phyloP scores from a whole-genome alignment of 176 grass and related monocot genomes.

The Phragmites australis region DNA sequence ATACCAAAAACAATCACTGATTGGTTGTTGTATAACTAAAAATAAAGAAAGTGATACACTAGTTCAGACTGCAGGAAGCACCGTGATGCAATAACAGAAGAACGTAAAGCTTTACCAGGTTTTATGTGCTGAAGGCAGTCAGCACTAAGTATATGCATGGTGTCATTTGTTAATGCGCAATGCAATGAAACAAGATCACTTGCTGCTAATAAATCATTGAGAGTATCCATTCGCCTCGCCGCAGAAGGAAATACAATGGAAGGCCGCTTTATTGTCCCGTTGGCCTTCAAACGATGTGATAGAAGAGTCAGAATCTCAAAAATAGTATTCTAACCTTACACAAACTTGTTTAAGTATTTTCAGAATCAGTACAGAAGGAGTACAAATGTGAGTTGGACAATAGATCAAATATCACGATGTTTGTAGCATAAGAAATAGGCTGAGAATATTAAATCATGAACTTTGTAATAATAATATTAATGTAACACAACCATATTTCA shows the following conservation, averaged over 20 bases:
- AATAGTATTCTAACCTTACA: not conserved
- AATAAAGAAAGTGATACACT: not conserved
- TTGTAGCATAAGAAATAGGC: not conserved
- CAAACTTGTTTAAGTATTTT: not conserved
- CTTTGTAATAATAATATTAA: not conserved
- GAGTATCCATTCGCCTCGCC: conserved; percentile 93
- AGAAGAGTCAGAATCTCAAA: conserved; percentile 6
- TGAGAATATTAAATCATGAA: not conserved
- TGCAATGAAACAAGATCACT: conserved; percentile 97
- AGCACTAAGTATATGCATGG: conserved; percentile 82
- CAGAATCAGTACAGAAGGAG: not conserved
- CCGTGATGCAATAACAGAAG: conserved; percentile 10
- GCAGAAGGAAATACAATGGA: conserved; percentile 82
- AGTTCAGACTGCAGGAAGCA: conserved; percentile 13
- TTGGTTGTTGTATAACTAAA: not conserved
- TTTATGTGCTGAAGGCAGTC: conserved; percentile 90
- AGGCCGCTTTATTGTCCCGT: conserved; percentile 59
- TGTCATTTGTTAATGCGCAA: conserved; percentile 83
- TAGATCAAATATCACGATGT: conserved; percentile 3
- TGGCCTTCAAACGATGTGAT: conserved; percentile 43
- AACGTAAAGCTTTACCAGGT: conserved; percentile 54
- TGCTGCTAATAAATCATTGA: conserved; percentile 89
- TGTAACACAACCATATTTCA: not conserved
- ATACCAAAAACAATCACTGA: conserved; percentile 19
- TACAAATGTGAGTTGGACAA: not conserved